Conservation (phyloP, 257 asterid species). For the Solanum chmielewskii region DNA sequence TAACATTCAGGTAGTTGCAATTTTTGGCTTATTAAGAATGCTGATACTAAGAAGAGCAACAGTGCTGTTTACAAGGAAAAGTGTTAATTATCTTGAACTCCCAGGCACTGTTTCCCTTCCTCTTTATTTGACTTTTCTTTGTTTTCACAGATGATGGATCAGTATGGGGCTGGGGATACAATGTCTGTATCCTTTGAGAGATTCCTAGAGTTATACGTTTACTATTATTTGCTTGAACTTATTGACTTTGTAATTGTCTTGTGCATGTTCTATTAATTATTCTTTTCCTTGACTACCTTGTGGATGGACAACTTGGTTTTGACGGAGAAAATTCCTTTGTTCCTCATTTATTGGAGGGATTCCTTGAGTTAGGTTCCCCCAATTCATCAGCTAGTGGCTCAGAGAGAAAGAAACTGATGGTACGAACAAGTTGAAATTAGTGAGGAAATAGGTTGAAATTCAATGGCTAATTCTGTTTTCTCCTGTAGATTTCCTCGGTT, state of each 20-base stretch:
- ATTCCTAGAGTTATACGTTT: neutral
- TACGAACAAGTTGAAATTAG: constrained; percentile 10
- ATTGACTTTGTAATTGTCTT: neutral
- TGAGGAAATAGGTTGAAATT: neutral
- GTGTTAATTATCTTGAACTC: neutral
- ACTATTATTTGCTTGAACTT: neutral
- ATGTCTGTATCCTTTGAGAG: constrained; percentile 68
- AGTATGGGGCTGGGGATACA: constrained; percentile 92
- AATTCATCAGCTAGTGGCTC: constrained; percentile 18
- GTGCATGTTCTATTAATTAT: neutral
- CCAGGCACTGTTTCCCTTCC: neutral
- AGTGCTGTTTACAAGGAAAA: neutral
- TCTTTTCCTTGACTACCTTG: constrained; percentile 40
- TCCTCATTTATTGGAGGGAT: constrained; percentile 57
- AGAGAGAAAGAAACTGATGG: constrained; percentile 44
- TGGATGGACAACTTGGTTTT: constrained; percentile 80
- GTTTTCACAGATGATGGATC: constrained; percentile 82
- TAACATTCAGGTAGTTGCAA: neutral
- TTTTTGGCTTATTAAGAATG: neutral
- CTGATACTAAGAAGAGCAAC: neutral
- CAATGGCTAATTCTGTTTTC: neutral
- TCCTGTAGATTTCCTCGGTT: constrained; percentile 53
- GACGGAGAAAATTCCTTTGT: constrained; percentile 42
- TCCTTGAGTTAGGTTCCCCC: constrained; percentile 46
- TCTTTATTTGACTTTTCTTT: neutral